Conservation (phyloP, 1,284 basidiomycete genomes). For the Amylostereum chailletii region DNA sequence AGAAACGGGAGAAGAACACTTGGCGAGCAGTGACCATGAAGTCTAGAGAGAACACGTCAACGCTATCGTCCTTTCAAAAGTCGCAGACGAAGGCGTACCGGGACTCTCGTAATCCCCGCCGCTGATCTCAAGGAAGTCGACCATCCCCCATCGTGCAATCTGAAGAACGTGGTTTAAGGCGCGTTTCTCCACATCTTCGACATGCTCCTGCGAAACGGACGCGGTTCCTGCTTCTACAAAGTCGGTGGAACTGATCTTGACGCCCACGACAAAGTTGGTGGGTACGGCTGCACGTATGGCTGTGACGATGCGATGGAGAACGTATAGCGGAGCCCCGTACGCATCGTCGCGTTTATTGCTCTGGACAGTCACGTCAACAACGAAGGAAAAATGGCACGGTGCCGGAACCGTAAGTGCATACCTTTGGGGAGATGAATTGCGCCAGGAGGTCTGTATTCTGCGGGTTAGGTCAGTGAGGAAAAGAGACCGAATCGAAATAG, state of each 20-base stretch:
- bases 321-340: slow-evolving; percentile 53
- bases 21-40: slow-evolving; percentile 34
- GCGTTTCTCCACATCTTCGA: slow-evolving; percentile 30
- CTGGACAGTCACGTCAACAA: slow-evolving; percentile 24
- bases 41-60: slow-evolving; percentile 9
- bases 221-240: slow-evolving; percentile 48
- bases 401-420: slow-evolving; percentile 19
- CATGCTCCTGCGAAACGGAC: slow-evolving; percentile 19
- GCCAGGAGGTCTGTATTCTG: slow-evolving; percentile 65
- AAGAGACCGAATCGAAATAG: slow-evolving; percentile 5
- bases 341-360: slow-evolving; percentile 62
- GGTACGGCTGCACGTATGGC: slow-evolving; percentile 54
- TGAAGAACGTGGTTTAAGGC: slow-evolving; percentile 57
- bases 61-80: slow-evolving; percentile 2
- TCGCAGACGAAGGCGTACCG: slow-evolving; percentile 29
- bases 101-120: slow-evolving; percentile 84
- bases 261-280: slow-evolving; percentile 61
- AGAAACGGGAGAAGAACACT: slow-evolving; percentile 55
- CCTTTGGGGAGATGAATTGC: slow-evolving; percentile 78
- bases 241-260: slow-evolving; percentile 88
- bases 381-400: neutral
- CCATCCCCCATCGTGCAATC: slow-evolving; percentile 53
- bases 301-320: slow-evolving; percentile 59
- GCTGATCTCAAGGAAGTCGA: slow-evolving; percentile 84
- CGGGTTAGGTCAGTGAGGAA: slow-evolving; percentile 5